Conservation (phyloP, 768 basidiomycete species). For the Tremella yokohamensis region DNA sequence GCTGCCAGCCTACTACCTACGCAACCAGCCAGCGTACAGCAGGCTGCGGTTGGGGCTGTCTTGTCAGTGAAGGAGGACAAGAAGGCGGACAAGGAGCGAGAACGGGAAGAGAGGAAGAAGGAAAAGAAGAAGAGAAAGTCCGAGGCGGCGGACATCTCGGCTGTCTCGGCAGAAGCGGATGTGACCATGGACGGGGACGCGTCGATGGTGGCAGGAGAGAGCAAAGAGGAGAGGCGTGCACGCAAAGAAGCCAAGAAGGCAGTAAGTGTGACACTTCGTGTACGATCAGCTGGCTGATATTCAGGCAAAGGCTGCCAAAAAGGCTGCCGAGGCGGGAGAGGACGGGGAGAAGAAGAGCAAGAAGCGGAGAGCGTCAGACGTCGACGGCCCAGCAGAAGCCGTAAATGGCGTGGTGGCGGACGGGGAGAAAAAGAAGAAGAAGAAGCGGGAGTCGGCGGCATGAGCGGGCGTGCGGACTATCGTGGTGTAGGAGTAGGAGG, state of each 20-base stretch:
- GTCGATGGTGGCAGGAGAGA: conserved; percentile 58
- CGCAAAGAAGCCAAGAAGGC: conserved; percentile 76
- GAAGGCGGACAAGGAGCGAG: conserved; percentile 72
- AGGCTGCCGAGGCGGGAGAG: conserved; percentile 48
- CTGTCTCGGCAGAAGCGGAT: conserved; percentile 21
- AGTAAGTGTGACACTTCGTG: conserved; percentile 32
- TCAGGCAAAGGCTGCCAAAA: conserved; percentile 49
- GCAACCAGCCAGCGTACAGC: conserved; percentile 62
- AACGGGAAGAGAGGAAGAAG: conserved; percentile 54
- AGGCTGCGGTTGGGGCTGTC: conserved; percentile 68
- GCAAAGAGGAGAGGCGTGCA: conserved; percentile 64
- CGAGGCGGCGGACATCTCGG: conserved; percentile 52
- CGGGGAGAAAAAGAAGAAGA: conserved; percentile 53
- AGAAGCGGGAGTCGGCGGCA: conserved; percentile 47
- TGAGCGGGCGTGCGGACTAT: not conserved
- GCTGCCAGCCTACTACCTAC: conserved; percentile 64
- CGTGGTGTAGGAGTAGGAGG: not conserved
- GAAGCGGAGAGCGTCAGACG: conserved; percentile 51
- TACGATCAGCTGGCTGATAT: conserved; percentile 2
- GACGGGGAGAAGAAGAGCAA: conserved; percentile 50
- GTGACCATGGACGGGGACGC: conserved; percentile 52
- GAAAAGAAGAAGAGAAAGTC: conserved; percentile 57
- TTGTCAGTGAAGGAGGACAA: conserved; percentile 85
- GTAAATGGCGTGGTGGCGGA: conserved; percentile 32
- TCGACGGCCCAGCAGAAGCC: conserved; percentile 27